phyloP scores from a whole-genome alignment of 2,329 filamentous ascomycete species.

The Paraphoma chrysanthemicola region DNA sequence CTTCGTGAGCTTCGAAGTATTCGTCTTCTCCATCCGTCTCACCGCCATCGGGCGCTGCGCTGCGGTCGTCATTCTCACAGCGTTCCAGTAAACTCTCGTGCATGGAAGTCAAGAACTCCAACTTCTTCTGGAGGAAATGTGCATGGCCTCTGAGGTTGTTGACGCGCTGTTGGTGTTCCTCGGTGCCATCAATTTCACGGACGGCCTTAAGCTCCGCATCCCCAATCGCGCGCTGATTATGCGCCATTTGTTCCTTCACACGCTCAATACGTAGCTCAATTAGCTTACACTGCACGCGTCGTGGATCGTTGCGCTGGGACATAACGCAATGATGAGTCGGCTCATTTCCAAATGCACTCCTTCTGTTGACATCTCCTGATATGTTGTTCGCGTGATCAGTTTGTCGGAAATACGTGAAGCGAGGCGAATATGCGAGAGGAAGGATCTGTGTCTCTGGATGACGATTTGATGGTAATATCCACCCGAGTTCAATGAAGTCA shows the following conservation, averaged over 20 bases:
- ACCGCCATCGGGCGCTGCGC: constrained; percentile 48
- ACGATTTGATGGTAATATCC: constrained; percentile 87
- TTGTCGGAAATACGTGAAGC: constrained; percentile 96
- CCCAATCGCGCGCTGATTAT: constrained; percentile 74
- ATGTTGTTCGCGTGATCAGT: constrained; percentile 88
- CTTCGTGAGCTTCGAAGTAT: constrained; percentile 60
- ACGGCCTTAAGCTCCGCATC: constrained; percentile 74
- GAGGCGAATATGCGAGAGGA: constrained; percentile 89
- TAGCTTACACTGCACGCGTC: constrained; percentile 84
- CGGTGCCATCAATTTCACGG: constrained; percentile 60
- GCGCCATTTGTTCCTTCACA: constrained; percentile 77
- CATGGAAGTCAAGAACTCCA: constrained; percentile 65
- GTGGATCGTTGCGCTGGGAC: constrained; percentile 76
- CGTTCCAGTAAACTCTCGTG: constrained; percentile 64
- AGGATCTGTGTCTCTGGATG: constrained; percentile 95
- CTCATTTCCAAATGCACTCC: constrained; percentile 90
- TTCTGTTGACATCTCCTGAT: constrained; percentile 79
- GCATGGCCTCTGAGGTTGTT: constrained; percentile 63
- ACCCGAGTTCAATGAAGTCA: constrained; percentile 97
- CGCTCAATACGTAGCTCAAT: constrained; percentile 82
- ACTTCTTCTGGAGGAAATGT: constrained; percentile 63
- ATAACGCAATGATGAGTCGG: constrained; percentile 95
- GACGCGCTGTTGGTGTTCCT: constrained; percentile 63
- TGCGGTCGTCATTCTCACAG: constrained; percentile 64
- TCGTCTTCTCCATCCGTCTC: constrained; percentile 54